These are phyloP conservation scores for Diaporthe capsici DNA, from an alignment of 2,329 filamentous ascomycete species.

Conservation along the genomic window DNA sequence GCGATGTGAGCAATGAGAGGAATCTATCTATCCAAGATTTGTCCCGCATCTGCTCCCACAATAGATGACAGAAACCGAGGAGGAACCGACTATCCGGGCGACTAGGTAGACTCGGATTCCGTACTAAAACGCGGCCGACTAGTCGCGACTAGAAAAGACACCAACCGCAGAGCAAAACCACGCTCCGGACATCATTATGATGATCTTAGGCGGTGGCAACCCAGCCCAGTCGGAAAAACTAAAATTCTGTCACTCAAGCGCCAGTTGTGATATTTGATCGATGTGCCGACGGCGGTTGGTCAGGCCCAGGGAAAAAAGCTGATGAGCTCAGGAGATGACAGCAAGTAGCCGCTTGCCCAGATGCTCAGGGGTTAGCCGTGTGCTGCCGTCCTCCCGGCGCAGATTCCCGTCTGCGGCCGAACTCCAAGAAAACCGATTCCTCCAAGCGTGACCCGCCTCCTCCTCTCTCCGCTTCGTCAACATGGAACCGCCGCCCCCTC, in stretches of 20 bases:
- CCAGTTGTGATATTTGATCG: constrained; percentile 1
- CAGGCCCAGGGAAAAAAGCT: background rate
- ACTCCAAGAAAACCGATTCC: background rate
- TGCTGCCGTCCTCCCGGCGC: constrained; percentile 19
- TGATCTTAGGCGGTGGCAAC: background rate
- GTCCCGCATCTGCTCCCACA: background rate
- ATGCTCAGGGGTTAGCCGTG: constrained; percentile 3
- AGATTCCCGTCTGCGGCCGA: constrained; percentile 15
- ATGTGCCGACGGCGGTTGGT: background rate
- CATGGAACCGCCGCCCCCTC: constrained; percentile 24
- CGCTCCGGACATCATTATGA: background rate
- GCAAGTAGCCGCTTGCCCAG: constrained; percentile 13
- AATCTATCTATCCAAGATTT: background rate
- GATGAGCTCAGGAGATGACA: constrained; percentile 11
- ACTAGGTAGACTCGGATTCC: background rate
- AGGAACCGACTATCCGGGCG: constrained; percentile 7
- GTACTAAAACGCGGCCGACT: constrained; percentile 24
- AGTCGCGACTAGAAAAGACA: constrained; percentile 4
- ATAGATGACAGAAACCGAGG: background rate
- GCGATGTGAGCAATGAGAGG: background rate
- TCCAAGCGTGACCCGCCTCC: constrained; percentile 16
- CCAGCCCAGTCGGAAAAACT: background rate
- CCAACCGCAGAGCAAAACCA: background rate
- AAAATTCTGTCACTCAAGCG: constrained; percentile 19
- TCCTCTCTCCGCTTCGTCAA: constrained; percentile 21